phyloP scores from a whole-genome alignment of 2,329 filamentous ascomycete genomes.

The Fusarium aywerte region DNA sequence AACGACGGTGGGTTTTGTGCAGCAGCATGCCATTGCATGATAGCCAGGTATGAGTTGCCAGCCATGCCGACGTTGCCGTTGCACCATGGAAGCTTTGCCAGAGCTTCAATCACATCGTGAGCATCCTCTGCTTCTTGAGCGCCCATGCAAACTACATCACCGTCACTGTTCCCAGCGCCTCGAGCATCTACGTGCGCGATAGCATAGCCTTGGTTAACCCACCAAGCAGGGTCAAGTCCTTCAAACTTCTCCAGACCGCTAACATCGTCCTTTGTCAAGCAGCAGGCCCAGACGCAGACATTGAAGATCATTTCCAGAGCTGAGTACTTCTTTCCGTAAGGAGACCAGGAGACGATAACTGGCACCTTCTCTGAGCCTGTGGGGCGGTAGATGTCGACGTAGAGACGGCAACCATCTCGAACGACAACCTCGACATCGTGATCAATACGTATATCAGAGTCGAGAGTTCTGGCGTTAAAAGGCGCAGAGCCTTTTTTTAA shows the following conservation, averaged over 20 bases:
- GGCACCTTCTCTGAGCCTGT: conserved; percentile 15
- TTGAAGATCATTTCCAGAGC: conserved; percentile 38
- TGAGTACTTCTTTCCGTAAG: conserved; percentile 39
- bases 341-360: conserved; percentile 38
- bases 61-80: conserved; percentile 49
- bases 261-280: conserved; percentile 22
- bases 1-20: conserved; percentile 30
- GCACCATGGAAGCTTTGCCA: conserved; percentile 48
- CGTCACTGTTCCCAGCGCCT: conserved; percentile 7
- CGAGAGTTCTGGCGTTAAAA: conserved; percentile 34
- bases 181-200: conserved; percentile 21
- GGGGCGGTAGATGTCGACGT: conserved; percentile 23
- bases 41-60: conserved; percentile 47
- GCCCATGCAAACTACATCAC: conserved; percentile 29
- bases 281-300: conserved; percentile 33
- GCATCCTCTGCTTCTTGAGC: conserved; percentile 40
- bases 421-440: conserved; percentile 39
- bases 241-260: conserved; percentile 32
- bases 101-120: conserved; percentile 40
- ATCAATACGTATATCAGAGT: conserved; percentile 39
- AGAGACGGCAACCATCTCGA: conserved; percentile 39
- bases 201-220: conserved; percentile 25
- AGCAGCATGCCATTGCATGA: conserved; percentile 39
- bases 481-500: conserved; percentile 35
- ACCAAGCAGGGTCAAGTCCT: conserved; percentile 26